Evolutionary conservation across 2,329 filamentous ascomycete genomes (phyloP).

Genomic region (Phaeosphaeria sp.): DNA sequence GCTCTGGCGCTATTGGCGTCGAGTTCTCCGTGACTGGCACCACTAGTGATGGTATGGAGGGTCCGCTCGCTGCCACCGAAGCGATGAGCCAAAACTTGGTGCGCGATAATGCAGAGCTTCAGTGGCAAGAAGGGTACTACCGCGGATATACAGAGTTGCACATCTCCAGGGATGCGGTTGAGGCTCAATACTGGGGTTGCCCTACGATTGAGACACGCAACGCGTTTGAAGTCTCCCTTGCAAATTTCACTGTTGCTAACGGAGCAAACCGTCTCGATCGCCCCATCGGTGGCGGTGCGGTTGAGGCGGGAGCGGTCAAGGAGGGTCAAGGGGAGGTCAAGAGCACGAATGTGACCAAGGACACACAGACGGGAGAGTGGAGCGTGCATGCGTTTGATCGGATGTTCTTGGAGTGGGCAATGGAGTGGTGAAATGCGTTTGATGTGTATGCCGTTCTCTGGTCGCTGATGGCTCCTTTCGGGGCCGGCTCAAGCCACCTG

Average conservation of each 20-base stretch:
- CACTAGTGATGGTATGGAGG: slow-evolving; percentile 49
- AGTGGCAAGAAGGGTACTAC: slow-evolving; percentile 56
- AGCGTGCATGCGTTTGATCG: not conserved
- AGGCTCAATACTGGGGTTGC: not conserved
- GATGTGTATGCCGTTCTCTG: not conserved
- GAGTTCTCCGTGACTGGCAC: slow-evolving; percentile 64
- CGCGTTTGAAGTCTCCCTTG: not conserved
- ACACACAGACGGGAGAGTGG: not conserved
- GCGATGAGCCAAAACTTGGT: slow-evolving; percentile 31
- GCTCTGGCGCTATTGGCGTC: slow-evolving; percentile 23
- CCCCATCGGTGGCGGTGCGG: not conserved
- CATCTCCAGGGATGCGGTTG: not conserved
- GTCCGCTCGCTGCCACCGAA: slow-evolving; percentile 56
- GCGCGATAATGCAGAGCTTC: slow-evolving; percentile 64
- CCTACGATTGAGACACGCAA: not conserved
- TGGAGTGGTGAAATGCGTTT: not conserved
- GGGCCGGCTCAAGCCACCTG: not conserved
- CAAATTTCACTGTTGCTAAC: not conserved
- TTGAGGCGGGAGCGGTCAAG: slow-evolving; percentile 53
- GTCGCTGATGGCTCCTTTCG: not conserved
- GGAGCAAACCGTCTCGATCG: not conserved
- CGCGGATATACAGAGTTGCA: not conserved
- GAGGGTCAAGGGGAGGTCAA: slow-evolving; percentile 1
- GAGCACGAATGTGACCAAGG: slow-evolving; percentile 3
- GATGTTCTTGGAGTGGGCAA: not conserved